Conservation (phyloP, 2,329 filamentous ascomycete species). For the Byssochlamys sp. region DNA sequence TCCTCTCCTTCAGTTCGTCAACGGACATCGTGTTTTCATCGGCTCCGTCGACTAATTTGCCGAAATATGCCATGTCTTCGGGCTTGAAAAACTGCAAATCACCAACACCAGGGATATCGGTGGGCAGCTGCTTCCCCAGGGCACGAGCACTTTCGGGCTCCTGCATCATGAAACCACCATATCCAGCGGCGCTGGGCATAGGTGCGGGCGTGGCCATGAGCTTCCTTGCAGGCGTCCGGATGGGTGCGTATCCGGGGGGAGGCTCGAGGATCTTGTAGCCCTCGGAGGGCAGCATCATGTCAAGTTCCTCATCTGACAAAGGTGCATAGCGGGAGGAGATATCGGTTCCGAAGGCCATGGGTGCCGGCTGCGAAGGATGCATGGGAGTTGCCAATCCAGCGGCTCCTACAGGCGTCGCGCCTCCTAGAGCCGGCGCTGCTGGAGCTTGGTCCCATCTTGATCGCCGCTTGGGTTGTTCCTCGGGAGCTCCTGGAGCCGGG, state of each 20-base stretch:
- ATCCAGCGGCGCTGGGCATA: constrained; percentile 47
- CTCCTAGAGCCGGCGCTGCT: constrained; percentile 55
- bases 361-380: constrained; percentile 57
- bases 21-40: constrained; percentile 87
- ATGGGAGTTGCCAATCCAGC: constrained; percentile 68
- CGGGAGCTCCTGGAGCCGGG: constrained; percentile 49
- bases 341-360: constrained; percentile 68
- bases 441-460: constrained; percentile 91
- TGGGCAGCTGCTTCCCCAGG: constrained; percentile 82
- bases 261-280: constrained; percentile 88
- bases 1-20: constrained; percentile 91
- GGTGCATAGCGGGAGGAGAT: constrained; percentile 68
- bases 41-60: constrained; percentile 86
- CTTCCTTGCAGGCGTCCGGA: constrained; percentile 66
- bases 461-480: constrained; percentile 57
- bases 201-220: constrained; percentile 63
- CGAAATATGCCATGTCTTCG: constrained; percentile 97
- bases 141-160: constrained; percentile 76
- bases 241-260: constrained; percentile 81
- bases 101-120: constrained; percentile 89
- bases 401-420: constrained; percentile 64
- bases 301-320: constrained; percentile 86
- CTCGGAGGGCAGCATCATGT: constrained; percentile 78
- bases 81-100: constrained; percentile 97
- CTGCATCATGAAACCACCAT: constrained; percentile 90